Evolutionary conservation across 208 protist species (phyloP).

Genomic region (Leishmania gerbilli): DNA sequence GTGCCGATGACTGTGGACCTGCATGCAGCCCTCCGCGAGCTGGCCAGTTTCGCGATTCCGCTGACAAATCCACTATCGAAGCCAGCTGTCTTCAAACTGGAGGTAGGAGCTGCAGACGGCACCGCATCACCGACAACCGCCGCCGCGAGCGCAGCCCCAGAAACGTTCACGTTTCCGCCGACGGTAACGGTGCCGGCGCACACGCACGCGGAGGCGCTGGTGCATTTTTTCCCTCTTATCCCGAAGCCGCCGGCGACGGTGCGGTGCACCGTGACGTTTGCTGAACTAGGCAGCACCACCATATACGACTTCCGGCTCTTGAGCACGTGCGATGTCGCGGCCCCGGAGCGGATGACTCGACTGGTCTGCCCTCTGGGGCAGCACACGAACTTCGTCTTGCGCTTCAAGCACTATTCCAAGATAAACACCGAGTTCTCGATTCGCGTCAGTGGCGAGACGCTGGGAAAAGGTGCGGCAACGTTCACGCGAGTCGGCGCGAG

Average conservation of each 20-base stretch:
- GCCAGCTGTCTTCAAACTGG: conserved; percentile 64
- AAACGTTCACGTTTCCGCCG: conserved; percentile 62
- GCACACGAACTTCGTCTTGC: conserved; percentile 59
- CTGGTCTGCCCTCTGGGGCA: conserved; percentile 91
- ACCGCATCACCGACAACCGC: conserved; percentile 4
- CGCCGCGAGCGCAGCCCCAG: conserved; percentile 6
- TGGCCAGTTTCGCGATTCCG: conserved; percentile 61
- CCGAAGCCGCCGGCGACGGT: conserved; percentile 56
- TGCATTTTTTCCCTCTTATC: conserved; percentile 93
- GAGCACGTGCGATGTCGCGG: conserved; percentile 53
- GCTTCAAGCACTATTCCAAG: conserved; percentile 74
- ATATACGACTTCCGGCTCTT: conserved; percentile 73
- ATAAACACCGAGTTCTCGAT: conserved; percentile 86
- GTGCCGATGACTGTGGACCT: conserved; percentile 63
- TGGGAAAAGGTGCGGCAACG: conserved; percentile 14
- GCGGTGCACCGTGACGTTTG: conserved; percentile 63
- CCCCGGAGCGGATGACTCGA: conserved; percentile 70
- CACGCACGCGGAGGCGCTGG: conserved; percentile 50
- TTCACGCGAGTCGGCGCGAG: conserved; percentile 27
- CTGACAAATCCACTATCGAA: conserved; percentile 92
- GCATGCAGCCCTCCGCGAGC: conserved; percentile 77
- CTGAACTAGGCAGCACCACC: conserved; percentile 85
- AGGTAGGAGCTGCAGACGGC: conserved; percentile 53
- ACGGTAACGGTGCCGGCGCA: conserved; percentile 64
- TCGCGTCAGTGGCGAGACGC: conserved; percentile 44